Evolutionary conservation across 75 land plant genomes (phyloP), one percentile per base, ranked within the genome.

Genomic region (Pinus tabuliformis): DNA sequence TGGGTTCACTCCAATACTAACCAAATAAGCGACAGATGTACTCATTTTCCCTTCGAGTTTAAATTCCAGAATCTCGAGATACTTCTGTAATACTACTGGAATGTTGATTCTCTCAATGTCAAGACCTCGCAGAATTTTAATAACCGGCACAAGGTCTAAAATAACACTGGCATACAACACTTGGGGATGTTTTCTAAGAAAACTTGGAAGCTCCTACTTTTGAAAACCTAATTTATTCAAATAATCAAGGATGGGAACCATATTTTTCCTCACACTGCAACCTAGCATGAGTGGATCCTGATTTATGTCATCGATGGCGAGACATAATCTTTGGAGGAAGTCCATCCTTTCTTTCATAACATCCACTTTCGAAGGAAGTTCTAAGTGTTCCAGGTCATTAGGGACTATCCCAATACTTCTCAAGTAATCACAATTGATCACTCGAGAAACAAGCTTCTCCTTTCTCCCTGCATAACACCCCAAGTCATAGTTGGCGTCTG

Each of bases 41-140:
- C 98, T 95, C 95, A 95, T 95, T 5, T 95, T 95, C 9, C 98
- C 98, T 16, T 95, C 98, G 0, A 83, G 85, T 77, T 91, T 89
- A 77, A 89, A 95, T 56, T 93, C 95, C 2, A 95, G 72, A 17
- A 90, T 70, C 36, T 95, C 91, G 0, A 93, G 95, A 78, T 92
- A 95, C 73, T 78, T 82, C 79, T 66, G 59, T 56, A 95, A 71
- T 14, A 95, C 93, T 58, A 76, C 81, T 20, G 87, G 83, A 58
- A 94, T 76, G 65, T 88, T 86, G 14, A 76, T 20, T 37, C 52
- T 79, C 72, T 85, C 92, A 2, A 94, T 87, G 78, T 88, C 97
- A 54, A 94, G 76, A 58, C 95, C 95, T 5, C 88, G 78, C 28
- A 94, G 78, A 70, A 86, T 90, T 77, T 82, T 89, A 11, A 92